A percentile compares a stretch with the other conserved stretches of the same genome.
These are phyloP conservation scores for Xylaria cubensis DNA, from an alignment of 495 filamentous ascomycete genomes.

Conservation along the genomic window DNA sequence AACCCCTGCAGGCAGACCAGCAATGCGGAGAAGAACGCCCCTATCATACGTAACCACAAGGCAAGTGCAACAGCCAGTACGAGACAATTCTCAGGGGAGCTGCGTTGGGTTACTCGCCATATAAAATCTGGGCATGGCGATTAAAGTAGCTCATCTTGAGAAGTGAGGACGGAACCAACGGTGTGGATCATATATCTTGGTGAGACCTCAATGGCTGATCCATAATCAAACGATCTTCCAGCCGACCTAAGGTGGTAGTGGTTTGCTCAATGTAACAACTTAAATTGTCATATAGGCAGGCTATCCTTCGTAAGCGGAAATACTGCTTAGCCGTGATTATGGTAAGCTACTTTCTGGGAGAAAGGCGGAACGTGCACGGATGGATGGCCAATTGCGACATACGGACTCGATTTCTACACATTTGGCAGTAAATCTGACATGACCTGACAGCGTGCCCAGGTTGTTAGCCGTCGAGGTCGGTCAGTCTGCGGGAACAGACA, in stretches of 20 bases:
- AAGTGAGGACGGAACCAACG: not conserved
- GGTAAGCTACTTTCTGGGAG: not conserved
- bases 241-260: not conserved
- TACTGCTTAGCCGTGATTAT: not conserved
- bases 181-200: not conserved
- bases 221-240: not conserved
- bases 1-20: not conserved
- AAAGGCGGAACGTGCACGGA: not conserved
- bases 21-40: constrained; percentile 15
- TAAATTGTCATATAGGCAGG: not conserved
- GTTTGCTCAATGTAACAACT: not conserved
- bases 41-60: constrained; percentile 1
- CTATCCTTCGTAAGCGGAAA: not conserved
- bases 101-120: not conserved
- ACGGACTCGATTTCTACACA: not conserved
- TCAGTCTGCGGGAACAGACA: constrained; percentile 23
- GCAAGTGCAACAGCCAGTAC: constrained; percentile 7
- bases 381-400: not conserved
- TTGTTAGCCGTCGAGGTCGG: constrained; percentile 27
- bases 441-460: not conserved
- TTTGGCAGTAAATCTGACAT: not conserved
- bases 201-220: not conserved
- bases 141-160: not conserved
- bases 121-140: not conserved
- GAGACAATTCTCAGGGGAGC: not conserved